Percentiles rank a stretch among this genome's conserved stretches.
phyloP scores from a whole-genome alignment of 768 basidiomycete genomes.

The Solioccasus polychromus region DNA sequence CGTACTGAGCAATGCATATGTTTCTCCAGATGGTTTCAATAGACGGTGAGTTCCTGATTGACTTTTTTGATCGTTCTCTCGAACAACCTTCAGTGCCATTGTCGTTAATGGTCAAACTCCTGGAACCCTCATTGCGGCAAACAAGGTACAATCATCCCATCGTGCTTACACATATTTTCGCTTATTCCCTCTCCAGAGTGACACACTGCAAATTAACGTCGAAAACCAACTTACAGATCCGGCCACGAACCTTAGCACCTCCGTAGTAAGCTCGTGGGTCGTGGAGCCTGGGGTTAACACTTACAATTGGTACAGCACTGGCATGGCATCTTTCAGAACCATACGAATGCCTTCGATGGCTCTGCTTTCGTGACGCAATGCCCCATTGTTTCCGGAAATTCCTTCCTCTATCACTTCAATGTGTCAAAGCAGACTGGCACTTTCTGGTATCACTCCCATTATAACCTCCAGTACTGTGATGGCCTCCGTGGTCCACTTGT shows the following conservation, averaged over 20 bases:
- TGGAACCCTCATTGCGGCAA: slow-evolving; percentile 39
- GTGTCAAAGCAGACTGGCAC: slow-evolving; percentile 31
- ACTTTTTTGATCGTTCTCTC: background rate
- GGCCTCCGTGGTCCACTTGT: slow-evolving; percentile 50
- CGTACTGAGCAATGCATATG: slow-evolving; percentile 37
- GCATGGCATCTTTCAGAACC: slow-evolving; percentile 47
- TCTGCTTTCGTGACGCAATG: slow-evolving; percentile 46
- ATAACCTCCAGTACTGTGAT: slow-evolving; percentile 53
- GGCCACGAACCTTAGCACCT: slow-evolving; percentile 39
- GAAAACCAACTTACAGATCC: slow-evolving; percentile 36
- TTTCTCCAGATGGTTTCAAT: slow-evolving; percentile 43
- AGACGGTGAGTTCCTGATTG: slow-evolving; percentile 21
- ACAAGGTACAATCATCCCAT: slow-evolving; percentile 27
- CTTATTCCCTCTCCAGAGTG: slow-evolving; percentile 27
- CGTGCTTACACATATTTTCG: background rate
- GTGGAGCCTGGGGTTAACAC: background rate
- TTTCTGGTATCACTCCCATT: slow-evolving; percentile 50
- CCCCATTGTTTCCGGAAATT: slow-evolving; percentile 38
- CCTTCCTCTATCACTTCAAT: slow-evolving; percentile 38
- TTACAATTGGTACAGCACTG: slow-evolving; percentile 32
- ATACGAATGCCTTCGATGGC: slow-evolving; percentile 45
- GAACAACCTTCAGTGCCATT: slow-evolving; percentile 27
- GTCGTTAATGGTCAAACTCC: slow-evolving; percentile 41
- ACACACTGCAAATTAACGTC: slow-evolving; percentile 42
- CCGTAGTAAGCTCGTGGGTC: slow-evolving; percentile 32